Evolutionary conservation across 257 asterid genomes (phyloP).

Genomic region (Ehretia macrophylla): DNA sequence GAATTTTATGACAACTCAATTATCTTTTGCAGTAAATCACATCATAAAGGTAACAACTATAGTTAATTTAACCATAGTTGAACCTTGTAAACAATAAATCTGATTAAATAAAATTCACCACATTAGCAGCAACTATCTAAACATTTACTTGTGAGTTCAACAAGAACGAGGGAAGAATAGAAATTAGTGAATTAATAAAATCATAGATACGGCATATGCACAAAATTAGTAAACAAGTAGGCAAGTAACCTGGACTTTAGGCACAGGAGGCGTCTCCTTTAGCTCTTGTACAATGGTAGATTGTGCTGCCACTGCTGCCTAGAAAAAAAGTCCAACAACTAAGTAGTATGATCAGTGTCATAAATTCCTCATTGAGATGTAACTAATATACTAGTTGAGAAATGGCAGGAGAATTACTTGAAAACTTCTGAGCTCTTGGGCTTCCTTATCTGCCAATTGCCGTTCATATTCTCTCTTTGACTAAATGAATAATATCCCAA

Average conservation of each 20-base stretch:
- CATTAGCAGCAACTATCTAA: too few relatives aligned
- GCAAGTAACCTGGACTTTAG: slow-evolving; percentile 46
- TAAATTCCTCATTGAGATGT: slow-evolving; percentile 4
- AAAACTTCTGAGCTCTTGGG: slow-evolving; percentile 60
- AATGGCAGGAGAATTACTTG: slow-evolving; percentile 48
- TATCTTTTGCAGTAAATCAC: too few relatives aligned
- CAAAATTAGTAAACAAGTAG: not conserved
- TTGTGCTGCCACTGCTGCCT: slow-evolving; percentile 91
- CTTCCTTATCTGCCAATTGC: slow-evolving; percentile 83
- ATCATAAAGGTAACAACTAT: too few relatives aligned
- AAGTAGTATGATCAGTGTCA: not conserved
- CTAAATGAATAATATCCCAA: slow-evolving; percentile 40
- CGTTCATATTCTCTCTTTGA: slow-evolving; percentile 75
- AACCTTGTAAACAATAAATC: too few relatives aligned
- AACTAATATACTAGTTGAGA: slow-evolving; percentile 6
- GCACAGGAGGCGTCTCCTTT: slow-evolving; percentile 57
- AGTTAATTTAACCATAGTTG: too few relatives aligned
- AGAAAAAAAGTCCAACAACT: slow-evolving; percentile 9
- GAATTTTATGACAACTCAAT: too few relatives aligned
- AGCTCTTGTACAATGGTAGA: slow-evolving; percentile 47
- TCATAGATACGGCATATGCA: not conserved
- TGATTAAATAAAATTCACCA: too few relatives aligned
- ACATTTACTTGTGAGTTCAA: too few relatives aligned
- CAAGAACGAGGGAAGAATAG: too few relatives aligned
- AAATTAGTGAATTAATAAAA: not conserved